Evolutionary conservation across 768 basidiomycete species (phyloP), one percentile per base, ranked within the genome.

Genomic region (Calocybe gangraenosa): DNA sequence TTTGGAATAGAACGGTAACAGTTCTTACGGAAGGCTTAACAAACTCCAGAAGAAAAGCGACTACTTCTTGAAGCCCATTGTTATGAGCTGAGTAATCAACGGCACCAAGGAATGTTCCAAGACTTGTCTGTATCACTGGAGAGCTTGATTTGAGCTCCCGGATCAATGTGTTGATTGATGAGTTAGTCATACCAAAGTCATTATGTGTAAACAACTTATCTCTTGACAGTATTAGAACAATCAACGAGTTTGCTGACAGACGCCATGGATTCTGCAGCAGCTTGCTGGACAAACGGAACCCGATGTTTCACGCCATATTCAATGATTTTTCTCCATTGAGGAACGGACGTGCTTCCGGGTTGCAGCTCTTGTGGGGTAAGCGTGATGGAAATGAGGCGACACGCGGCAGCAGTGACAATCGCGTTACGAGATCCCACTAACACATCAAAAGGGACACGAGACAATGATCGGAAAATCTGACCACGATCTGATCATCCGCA

Each of bases 251-350:
- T 68, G 61, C 90, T 93, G 46, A 89, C 65, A n/a, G 74, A 62
- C 2, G 76, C 74, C 69, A 91, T 75, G 5, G 87, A 84, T 19
- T 59, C 62, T 10, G 91, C 85, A 25, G 85, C 89, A 7, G 84
- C 81, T 53, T 87, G 81, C 64, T 94, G 94, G 2, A 87, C 87
- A 13, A 63, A 56, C 1, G 60, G 55, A 36, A 66, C 76, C 48
- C 81, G 71, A 58, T 89, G 82, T 63, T 83, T 87, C 47, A 94
- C 67, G 14, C 83, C 80, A 44, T 75, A 67, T 55, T 92, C 83
- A 31, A 93, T 64, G 33, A 95, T 66, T 33, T 73, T 68, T 43
- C 71, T 68, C 91, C 91, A 94, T 47, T 73, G 64, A 3, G 80
- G 75, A 13, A 76, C 70, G 31, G 69, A 65, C 10, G 76, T 56